A percentile compares a stretch with the other conserved stretches of the same genome.
Conservation (phyloP, 495 filamentous ascomycete species). For the Sporormia fimetaria region DNA sequence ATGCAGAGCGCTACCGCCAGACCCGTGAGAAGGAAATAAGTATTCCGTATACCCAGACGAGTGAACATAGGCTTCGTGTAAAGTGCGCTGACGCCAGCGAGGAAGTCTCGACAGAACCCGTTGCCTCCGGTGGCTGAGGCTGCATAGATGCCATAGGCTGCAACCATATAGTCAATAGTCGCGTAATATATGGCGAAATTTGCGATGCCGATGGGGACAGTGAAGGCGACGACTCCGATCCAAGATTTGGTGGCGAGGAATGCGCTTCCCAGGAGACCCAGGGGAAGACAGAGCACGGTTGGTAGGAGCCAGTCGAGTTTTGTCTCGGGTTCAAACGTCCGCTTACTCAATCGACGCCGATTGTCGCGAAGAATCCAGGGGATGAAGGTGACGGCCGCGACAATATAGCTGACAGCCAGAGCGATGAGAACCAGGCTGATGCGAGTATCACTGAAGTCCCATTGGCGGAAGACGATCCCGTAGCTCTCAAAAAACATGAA, state of each 20-base stretch:
- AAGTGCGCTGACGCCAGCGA: slow-evolving; percentile 71
- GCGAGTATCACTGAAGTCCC: slow-evolving; percentile 41
- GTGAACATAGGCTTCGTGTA: slow-evolving; percentile 56
- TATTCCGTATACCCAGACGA: slow-evolving; percentile 50
- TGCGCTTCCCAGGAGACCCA: slow-evolving; percentile 52
- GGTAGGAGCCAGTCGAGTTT: slow-evolving; percentile 49
- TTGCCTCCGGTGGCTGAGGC: slow-evolving; percentile 71
- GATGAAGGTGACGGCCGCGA: slow-evolving; percentile 45
- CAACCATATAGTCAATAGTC: slow-evolving; percentile 77
- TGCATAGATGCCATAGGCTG: slow-evolving; percentile 58
- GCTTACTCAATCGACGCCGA: slow-evolving; percentile 37
- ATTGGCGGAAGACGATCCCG: slow-evolving; percentile 47
- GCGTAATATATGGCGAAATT: slow-evolving; percentile 65
- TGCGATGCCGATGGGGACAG: slow-evolving; percentile 53
- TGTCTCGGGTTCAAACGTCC: slow-evolving; percentile 46
- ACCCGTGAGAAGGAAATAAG: slow-evolving; percentile 58
- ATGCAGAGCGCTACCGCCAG: slow-evolving; percentile 57
- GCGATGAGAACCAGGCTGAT: slow-evolving; percentile 47
- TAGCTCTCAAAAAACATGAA: slow-evolving; percentile 59
- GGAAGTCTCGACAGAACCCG: slow-evolving; percentile 64
- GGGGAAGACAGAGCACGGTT: slow-evolving; percentile 43
- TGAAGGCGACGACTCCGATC: slow-evolving; percentile 55
- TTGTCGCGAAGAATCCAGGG: slow-evolving; percentile 45
- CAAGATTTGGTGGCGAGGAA: slow-evolving; percentile 51
- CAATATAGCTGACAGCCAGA: slow-evolving; percentile 48